A percentile compares a stretch with the other conserved stretches of the same genome.
Evolutionary conservation across 768 basidiomycete species (phyloP).

Genomic region (Leccinum sublutescens): DNA sequence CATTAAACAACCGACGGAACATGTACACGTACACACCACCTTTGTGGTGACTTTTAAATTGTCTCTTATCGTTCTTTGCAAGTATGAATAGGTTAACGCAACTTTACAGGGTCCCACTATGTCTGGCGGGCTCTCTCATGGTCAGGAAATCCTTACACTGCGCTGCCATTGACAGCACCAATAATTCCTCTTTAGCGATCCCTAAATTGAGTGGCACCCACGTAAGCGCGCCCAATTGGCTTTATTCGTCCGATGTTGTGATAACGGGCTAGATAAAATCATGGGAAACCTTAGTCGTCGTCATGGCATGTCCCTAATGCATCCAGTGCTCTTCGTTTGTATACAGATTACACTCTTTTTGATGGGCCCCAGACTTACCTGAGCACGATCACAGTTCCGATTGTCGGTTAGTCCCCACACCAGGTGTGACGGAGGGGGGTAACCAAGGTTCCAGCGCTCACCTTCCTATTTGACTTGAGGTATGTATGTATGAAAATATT

Average conservation of each 20-base stretch:
- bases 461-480: neutral
- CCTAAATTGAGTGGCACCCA: slow-evolving; percentile 20
- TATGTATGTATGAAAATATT: slow-evolving; percentile 11
- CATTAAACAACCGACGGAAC: neutral
- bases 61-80: slow-evolving; percentile 24
- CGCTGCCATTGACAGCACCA: slow-evolving; percentile 27
- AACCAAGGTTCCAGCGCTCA: neutral
- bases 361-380: neutral
- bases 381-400: neutral
- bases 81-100: slow-evolving; percentile 21
- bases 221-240: slow-evolving; percentile 19
- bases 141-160: slow-evolving; percentile 8
- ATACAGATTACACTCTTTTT: neutral
- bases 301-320: slow-evolving; percentile 9
- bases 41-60: slow-evolving; percentile 19
- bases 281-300: slow-evolving; percentile 17
- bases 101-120: slow-evolving; percentile 23
- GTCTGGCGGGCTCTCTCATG: slow-evolving; percentile 13
- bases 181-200: slow-evolving; percentile 19
- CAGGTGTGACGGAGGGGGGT: neutral
- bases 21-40: neutral
- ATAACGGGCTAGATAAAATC: slow-evolving; percentile 14
- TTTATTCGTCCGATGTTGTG: slow-evolving; percentile 6
- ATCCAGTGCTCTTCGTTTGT: slow-evolving; percentile 1
- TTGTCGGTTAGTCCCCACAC: neutral